Base-by-base conservation (phyloP, 768 basidiomycete species). In the Gautieria morchelliformis region DNA sequence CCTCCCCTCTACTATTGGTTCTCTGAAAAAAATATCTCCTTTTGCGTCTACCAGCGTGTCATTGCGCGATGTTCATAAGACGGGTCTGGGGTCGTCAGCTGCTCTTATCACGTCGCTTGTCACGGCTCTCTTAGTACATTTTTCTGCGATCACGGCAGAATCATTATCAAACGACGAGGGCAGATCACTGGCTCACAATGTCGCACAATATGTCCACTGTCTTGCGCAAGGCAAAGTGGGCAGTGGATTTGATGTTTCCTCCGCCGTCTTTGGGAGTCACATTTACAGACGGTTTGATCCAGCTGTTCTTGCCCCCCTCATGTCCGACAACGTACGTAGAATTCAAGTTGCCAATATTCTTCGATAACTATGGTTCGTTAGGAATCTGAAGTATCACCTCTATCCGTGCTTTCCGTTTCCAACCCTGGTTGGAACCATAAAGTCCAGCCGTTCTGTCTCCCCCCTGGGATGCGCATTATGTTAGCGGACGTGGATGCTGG, bases 221-320 rank as follows among this genome's bases (percentile, higher is more conserved):
- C 75, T 93, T 39, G 96, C 95, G 0, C 96, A 99, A 72, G 96
- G 96, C 41, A 99, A 99, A 71, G 86, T 99, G 15, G 96, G 96
- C 32, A 93, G 89, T 65, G 96, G 96, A 6, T 99, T 99, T 72
- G 96, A 99, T 65, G 90, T 99, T 48, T 84, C 91, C 6, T 82
- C 92, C 0, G 95, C 95, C 1, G 89, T 91, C 3, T 98, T 88
- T 69, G 96, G 96, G 22, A 93, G 92, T 65, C 95, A 98, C 64
- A 66, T 93, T 7, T 99, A 98, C 72, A 87, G 82, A 22, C 82
- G 94, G 46, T 97, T 97, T 68, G 80, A 81, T 65, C 87, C 91
- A 4, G 71, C 69, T 14, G 83, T 91, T 24, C 70, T 93, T 42
- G 75, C 80, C 59, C 72, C 74, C 41, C 69, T 90, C 59, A 87